Evolutionary conservation across 2,329 filamentous ascomycete genomes (phyloP).

Genomic region (Pleochaeta shiraiana): DNA sequence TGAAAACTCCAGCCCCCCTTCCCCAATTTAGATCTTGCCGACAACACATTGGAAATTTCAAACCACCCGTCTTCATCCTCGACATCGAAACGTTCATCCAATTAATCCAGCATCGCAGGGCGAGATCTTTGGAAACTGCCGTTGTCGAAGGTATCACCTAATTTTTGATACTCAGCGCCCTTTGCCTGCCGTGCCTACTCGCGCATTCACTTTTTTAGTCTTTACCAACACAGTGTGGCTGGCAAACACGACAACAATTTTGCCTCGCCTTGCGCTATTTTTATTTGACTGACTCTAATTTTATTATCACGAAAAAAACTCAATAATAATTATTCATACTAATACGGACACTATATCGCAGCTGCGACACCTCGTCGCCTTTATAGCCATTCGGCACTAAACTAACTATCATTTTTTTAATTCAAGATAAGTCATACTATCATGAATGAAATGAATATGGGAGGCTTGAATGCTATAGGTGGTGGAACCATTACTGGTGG

Average conservation of each 20-base stretch:
- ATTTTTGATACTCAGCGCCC: too few species aligned
- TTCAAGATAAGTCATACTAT: too few species aligned
- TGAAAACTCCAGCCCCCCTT: slow-evolving; percentile 1
- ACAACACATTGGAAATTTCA: not conserved
- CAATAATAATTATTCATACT: too few species aligned
- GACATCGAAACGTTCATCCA: not conserved
- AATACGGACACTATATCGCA: too few species aligned
- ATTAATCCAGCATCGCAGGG: slow-evolving; percentile 2
- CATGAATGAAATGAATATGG: slow-evolving; percentile 29
- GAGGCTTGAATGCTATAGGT: slow-evolving; percentile 41
- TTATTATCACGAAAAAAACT: too few species aligned
- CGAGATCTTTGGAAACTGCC: not conserved
- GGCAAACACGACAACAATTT: too few species aligned
- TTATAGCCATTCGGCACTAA: too few species aligned
- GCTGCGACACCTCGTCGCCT: too few species aligned
- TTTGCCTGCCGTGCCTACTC: too few species aligned
- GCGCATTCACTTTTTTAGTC: not conserved
- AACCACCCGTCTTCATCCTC: not conserved
- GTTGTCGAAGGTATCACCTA: not conserved
- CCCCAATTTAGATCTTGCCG: not conserved
- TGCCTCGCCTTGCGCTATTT: not conserved
- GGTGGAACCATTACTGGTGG: slow-evolving; percentile 40
- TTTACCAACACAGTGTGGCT: too few species aligned
- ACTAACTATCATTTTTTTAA: not conserved
- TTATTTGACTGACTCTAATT: too few species aligned